A percentile compares a stretch with the other conserved stretches of the same genome.
Evolutionary conservation across 2,329 filamentous ascomycete species (phyloP).

Genomic region (Penicillium corylophilum): DNA sequence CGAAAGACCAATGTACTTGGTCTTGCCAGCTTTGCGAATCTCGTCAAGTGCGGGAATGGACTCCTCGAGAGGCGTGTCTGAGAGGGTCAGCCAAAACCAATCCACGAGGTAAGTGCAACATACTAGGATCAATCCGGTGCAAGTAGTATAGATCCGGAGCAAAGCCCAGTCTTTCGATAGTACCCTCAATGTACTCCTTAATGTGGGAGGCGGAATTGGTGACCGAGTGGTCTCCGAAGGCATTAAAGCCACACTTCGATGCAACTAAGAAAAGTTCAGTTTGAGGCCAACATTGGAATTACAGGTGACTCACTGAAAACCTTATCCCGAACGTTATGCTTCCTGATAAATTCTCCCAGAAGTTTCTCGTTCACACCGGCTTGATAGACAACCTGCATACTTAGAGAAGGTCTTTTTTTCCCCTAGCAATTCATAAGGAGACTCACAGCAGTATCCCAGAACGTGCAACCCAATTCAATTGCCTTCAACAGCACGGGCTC

Average conservation of each 20-base stretch:
- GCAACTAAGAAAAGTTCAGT: slow-evolving; percentile 37
- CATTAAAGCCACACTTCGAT: slow-evolving; percentile 50
- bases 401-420: background rate
- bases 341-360: slow-evolving; percentile 52
- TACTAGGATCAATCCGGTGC: slow-evolving; percentile 48
- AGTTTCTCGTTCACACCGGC: slow-evolving; percentile 53
- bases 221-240: slow-evolving; percentile 35
- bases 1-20: slow-evolving; percentile 51
- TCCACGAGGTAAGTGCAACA: slow-evolving; percentile 3
- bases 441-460: slow-evolving; percentile 49
- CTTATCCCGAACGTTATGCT: slow-evolving; percentile 52
- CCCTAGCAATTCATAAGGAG: background rate
- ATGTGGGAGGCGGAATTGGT: slow-evolving; percentile 51
- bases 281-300: background rate
- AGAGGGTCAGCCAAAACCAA: background rate
- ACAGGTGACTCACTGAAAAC: slow-evolving; percentile 43
- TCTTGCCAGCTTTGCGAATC: slow-evolving; percentile 48
- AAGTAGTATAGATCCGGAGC: slow-evolving; percentile 49
- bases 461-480: slow-evolving; percentile 48
- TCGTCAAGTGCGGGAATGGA: slow-evolving; percentile 50
- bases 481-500: slow-evolving; percentile 53
- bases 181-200: slow-evolving; percentile 50
- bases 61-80: slow-evolving; percentile 48
- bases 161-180: slow-evolving; percentile 51
- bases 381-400: slow-evolving; percentile 44